Evolutionary conservation across 179 eudicot species (phyloP).

Genomic region (Kewa caespitosa): DNA sequence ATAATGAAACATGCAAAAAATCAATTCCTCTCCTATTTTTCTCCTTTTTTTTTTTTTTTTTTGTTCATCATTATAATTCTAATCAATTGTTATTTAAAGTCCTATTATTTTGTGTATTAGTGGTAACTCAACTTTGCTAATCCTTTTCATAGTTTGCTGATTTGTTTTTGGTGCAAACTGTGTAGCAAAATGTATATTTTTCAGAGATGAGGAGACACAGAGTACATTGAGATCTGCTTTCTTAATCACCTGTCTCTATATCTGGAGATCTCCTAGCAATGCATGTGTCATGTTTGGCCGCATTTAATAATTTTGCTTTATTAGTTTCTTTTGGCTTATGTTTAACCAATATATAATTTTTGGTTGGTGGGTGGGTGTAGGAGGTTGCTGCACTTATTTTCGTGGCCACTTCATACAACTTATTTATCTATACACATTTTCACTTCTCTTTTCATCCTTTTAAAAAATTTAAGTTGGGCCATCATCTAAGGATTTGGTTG

Average conservation of each 20-base stretch:
- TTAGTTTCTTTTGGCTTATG: too few species aligned
- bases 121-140: slow-evolving; percentile 30
- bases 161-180: slow-evolving; percentile 3
- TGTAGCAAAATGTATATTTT: slow-evolving; percentile 18
- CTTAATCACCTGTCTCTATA: slow-evolving; percentile 1
- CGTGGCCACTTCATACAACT: too few species aligned
- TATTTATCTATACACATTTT: too few species aligned
- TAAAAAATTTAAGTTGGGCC: too few species aligned
- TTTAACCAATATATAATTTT: too few species aligned
- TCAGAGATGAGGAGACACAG: not conserved
- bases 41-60: slow-evolving; percentile 19
- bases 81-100: slow-evolving; percentile 24
- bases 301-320: slow-evolving; percentile 11
- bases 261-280: slow-evolving; percentile 4
- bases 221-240: slow-evolving; percentile 1
- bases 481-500: too few species aligned
- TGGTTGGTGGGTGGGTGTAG: too few species aligned
- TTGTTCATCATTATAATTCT: too few species aligned
- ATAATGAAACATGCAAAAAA: not conserved
- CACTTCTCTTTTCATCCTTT: too few species aligned
- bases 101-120: slow-evolving; percentile 30
- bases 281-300: slow-evolving; percentile 21
- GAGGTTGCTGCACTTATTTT: too few species aligned
- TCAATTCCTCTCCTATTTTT: not conserved
- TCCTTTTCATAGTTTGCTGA: slow-evolving; percentile 3